These are phyloP conservation scores for Alternaria atra DNA, from an alignment of 2,329 filamentous ascomycete species.

Conservation along the genomic window DNA sequence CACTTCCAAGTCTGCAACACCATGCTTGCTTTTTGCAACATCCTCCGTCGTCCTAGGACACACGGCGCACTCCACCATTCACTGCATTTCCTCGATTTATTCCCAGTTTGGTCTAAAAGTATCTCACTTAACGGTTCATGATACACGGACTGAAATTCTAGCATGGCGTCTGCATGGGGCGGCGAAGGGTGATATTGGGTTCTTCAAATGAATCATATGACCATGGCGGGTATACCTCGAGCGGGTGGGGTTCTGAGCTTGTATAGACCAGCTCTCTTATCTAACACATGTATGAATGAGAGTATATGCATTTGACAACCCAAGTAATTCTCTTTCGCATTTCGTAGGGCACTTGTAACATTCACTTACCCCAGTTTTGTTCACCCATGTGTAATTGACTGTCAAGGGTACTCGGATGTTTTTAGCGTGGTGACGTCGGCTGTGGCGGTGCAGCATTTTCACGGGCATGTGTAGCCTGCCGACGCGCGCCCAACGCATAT, in stretches of 20 bases:
- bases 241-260: slow-evolving; percentile 34
- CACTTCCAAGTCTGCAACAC: slow-evolving; percentile 9
- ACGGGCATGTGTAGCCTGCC: slow-evolving; percentile 19
- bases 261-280: slow-evolving; percentile 41
- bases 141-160: slow-evolving; percentile 43
- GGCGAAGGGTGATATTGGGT: slow-evolving; percentile 46
- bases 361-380: background rate
- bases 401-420: slow-evolving; percentile 2
- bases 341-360: background rate
- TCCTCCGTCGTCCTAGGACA: slow-evolving; percentile 15
- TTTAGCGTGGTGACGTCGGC: slow-evolving; percentile 31
- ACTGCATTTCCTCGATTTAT: slow-evolving; percentile 32
- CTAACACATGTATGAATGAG: slow-evolving; percentile 37
- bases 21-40: slow-evolving; percentile 7
- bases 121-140: slow-evolving; percentile 39
- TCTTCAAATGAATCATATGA: slow-evolving; percentile 38
- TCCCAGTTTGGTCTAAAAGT: slow-evolving; percentile 38
- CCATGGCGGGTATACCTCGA: slow-evolving; percentile 39
- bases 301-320: slow-evolving; percentile 14
- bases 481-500: slow-evolving; percentile 28
- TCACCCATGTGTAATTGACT: background rate
- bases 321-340: background rate
- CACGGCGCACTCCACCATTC: slow-evolving; percentile 16
- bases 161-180: slow-evolving; percentile 52
- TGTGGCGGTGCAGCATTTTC: slow-evolving; percentile 31